Evolutionary conservation across 208 protist genomes (phyloP), one percentile per base, ranked within the genome.

Genomic region (Leishmania turanica): DNA sequence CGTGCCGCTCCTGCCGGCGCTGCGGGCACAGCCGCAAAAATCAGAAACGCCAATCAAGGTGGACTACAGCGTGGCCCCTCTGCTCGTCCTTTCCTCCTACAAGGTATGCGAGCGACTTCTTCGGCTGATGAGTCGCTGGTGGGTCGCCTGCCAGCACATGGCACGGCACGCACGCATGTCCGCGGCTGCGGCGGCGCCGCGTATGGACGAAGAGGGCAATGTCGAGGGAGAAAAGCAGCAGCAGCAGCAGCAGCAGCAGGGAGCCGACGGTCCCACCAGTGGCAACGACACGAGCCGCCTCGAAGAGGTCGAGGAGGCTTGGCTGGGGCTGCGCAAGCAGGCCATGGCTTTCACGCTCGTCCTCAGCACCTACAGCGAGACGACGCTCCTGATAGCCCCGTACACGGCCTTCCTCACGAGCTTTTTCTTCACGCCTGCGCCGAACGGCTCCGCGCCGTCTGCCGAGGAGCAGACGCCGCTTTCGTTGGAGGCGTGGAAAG

Each of bases 11-110:
- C 79, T 60, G 42, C 31, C n/a, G 49, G n/a, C n/a, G 1, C 58
- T 27, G 42, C 53, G 58, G 7, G 56, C 51, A 76, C 68, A 11
- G 9, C 21, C 56, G 5, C 74, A 78, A 31, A 45, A 56, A 24
- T 31, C 69, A 53, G 69, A 73, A 27, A 31, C 3, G n/a, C 71
- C 24, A 51, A 40, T 19, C 1, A 64, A 47, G 27, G 68, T 49
- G 0, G 77, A 81, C 21, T 85, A 75, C 77, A 81, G n/a, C 19
- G 70, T 85, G 5, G 82, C 82, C 9, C 79, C 82, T 49, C 71
- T 85, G 24, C 62, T 81, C 1, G 11, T 40, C n/a, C 40, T 83
- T 24, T 56, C 75, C 77, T 65, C 85, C 40, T 81, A 78, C 53
- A 37, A 34, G 58, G 72, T 40, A 4, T 81, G 82, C 66, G 58